Evolutionary conservation across 1,139 yeast genomes (phyloP).

Genomic region (Arxiozyma slooffiae): DNA sequence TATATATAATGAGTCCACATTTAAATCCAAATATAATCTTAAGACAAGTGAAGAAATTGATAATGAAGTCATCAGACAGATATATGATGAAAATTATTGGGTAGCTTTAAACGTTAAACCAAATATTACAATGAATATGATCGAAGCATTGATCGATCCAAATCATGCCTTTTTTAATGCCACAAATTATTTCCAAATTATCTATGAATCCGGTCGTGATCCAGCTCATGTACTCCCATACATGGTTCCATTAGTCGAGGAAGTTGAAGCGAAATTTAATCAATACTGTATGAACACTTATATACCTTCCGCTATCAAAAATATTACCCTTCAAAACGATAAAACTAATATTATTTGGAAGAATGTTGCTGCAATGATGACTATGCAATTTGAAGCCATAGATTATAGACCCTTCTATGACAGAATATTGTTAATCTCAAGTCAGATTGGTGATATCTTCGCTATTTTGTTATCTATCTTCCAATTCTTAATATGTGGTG

Average conservation of each 20-base stretch:
- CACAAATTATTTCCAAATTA: conserved; percentile 27
- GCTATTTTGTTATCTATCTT: conserved; percentile 58
- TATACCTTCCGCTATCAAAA: conserved; percentile 21
- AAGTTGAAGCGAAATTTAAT: conserved; percentile 30
- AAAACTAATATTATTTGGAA: neutral
- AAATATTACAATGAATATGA: conserved; percentile 37
- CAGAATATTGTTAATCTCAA: conserved; percentile 49
- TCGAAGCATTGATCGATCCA: conserved; percentile 30
- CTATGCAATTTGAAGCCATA: conserved; percentile 27
- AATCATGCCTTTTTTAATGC: conserved; percentile 22
- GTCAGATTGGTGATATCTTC: conserved; percentile 68
- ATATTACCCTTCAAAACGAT: conserved; percentile 5
- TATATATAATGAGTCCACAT: conserved; percentile 22
- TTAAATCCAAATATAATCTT: conserved; percentile 26
- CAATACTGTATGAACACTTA: conserved; percentile 23
- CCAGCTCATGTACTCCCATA: conserved; percentile 36
- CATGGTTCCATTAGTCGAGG: conserved; percentile 35
- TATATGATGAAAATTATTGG: conserved; percentile 48
- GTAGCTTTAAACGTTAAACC: conserved; percentile 40
- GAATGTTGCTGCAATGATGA: conserved; percentile 12
- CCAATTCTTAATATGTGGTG: conserved; percentile 49
- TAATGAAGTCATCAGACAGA: conserved; percentile 33
- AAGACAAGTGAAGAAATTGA: conserved; percentile 32
- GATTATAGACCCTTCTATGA: conserved; percentile 46
- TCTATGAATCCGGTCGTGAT: conserved; percentile 50